Evolutionary conservation across 2,329 filamentous ascomycete genomes (phyloP).

Genomic region (Nannizziopsis barbatae): DNA sequence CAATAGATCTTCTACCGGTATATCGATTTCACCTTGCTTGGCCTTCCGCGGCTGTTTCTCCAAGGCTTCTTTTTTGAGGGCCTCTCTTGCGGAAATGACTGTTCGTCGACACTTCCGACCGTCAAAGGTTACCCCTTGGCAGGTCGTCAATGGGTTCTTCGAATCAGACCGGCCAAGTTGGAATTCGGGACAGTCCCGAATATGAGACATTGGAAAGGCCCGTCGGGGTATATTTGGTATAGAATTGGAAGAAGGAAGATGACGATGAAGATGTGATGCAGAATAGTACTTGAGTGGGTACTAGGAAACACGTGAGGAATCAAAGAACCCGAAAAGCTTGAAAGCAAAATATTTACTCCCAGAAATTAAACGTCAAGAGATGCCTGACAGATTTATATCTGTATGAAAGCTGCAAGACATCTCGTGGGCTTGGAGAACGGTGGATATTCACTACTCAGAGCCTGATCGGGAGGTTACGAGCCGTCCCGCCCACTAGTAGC

Average conservation of each 20-base stretch:
- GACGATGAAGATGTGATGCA: background rate
- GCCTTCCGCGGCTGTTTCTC: conserved; percentile 17
- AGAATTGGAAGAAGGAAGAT: background rate
- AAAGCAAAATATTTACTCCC: too few species aligned
- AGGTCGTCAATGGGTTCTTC: conserved; percentile 71
- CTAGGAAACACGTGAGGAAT: too few species aligned
- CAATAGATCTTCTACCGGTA: conserved; percentile 45
- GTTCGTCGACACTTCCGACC: conserved; percentile 75
- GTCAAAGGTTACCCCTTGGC: conserved; percentile 69
- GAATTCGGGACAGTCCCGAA: conserved; percentile 67
- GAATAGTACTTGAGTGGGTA: background rate
- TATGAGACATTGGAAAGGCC: conserved; percentile 47
- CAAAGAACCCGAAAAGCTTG: too few species aligned
- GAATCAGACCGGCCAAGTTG: conserved; percentile 70
- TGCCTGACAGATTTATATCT: too few species aligned
- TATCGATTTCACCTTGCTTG: conserved; percentile 18
- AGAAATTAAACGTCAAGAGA: too few species aligned
- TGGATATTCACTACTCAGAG: too few species aligned
- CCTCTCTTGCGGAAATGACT: conserved; percentile 35
- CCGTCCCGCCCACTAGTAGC: too few species aligned
- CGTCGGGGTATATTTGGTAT: background rate
- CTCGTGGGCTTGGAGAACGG: background rate
- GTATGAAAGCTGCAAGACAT: background rate
- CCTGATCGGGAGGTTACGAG: too few species aligned
- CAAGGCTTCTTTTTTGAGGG: background rate